Evolutionary conservation across 306 rosid genomes (phyloP), one percentile per base, ranked within the genome.

Genomic region (Pyrus bretschneideri): DNA sequence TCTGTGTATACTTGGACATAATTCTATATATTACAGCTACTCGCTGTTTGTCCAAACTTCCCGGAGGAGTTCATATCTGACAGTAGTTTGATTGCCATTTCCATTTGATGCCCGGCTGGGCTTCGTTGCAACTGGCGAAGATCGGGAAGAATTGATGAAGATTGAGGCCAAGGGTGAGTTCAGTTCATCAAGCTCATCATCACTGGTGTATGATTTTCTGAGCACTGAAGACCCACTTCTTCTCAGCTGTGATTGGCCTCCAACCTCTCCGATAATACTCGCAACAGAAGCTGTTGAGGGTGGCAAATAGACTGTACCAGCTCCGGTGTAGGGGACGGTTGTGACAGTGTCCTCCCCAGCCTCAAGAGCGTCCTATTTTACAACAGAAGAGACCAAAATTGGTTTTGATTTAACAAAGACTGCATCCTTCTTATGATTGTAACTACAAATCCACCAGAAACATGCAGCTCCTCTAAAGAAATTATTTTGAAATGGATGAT

Each of bases 141-240:
- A 81, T 14, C 58, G 46, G 55, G 90, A 64, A 38, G 84, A 86
- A 58, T 76, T 80, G 3, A 66, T 76, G n/a, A 89, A 52, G 76
- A 92, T 85, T 3, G 86, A 84, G 60, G 93, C 87, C 76, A 95
- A 83, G 63, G 99, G 99, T 12, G 95, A 91, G 33, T 83, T 87
- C 69, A 95, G 72, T 72, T 95, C 98, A 63, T 95, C 99, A 2
- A 95, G 96, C 76, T 95, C 99, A 55, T 95, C 99, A 76, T 92
- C 99, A 66, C 99, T 95, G 74, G 93, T 90, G 87, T 92, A 81
- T 2, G 99, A 89, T 86, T 95, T 95, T 81, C 93, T 81, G 49
- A 88, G 76, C 75, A 92, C 84, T 49, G 93, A 95, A 51, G 99
- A 91, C 75, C 85, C 90, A 70, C 91, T 89, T 89, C 97, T 88